Conservation (phyloP, 2,329 filamentous ascomycete genomes). For the Fusarium nodosum region DNA sequence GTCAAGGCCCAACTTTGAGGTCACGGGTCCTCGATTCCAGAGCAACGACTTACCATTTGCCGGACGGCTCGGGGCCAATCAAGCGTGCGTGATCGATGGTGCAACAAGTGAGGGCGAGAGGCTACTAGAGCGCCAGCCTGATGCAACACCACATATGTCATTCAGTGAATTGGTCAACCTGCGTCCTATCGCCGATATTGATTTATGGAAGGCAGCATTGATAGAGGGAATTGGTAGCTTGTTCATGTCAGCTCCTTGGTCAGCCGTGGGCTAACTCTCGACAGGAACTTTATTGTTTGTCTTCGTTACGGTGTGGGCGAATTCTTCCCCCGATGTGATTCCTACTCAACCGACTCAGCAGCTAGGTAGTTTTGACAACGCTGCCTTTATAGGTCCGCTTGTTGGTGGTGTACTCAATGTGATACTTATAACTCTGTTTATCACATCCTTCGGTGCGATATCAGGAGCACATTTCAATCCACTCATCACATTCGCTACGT, state of each 20-base stretch:
- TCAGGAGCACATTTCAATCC: constrained; percentile 69
- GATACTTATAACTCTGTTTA: constrained; percentile 61
- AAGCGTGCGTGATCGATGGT: constrained; percentile 19
- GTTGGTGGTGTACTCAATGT: constrained; percentile 52
- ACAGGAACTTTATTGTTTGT: constrained; percentile 43
- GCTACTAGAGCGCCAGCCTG: constrained; percentile 53
- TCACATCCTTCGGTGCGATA: constrained; percentile 62
- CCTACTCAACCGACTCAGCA: constrained; percentile 32
- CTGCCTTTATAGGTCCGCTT: constrained; percentile 50
- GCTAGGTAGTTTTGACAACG: constrained; percentile 45
- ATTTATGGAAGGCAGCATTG: constrained; percentile 58
- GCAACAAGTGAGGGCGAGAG: constrained; percentile 16
- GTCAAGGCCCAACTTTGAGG: neutral
- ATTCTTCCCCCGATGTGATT: constrained; percentile 21
- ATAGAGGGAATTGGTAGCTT: constrained; percentile 54
- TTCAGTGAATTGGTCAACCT: constrained; percentile 54
- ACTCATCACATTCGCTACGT: constrained; percentile 66
- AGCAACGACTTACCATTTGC: constrained; percentile 36
- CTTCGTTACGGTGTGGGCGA: constrained; percentile 43
- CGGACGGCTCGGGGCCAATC: constrained; percentile 43
- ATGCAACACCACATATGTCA: constrained; percentile 59
- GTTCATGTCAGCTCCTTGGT: fast-evolving
- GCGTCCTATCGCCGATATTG: constrained; percentile 51
- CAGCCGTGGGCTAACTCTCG: fast-evolving
- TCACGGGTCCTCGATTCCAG: constrained; percentile 12